Base-by-base conservation (phyloP, 1,139 yeast genomes). In the Taphrina pruni region DNA sequence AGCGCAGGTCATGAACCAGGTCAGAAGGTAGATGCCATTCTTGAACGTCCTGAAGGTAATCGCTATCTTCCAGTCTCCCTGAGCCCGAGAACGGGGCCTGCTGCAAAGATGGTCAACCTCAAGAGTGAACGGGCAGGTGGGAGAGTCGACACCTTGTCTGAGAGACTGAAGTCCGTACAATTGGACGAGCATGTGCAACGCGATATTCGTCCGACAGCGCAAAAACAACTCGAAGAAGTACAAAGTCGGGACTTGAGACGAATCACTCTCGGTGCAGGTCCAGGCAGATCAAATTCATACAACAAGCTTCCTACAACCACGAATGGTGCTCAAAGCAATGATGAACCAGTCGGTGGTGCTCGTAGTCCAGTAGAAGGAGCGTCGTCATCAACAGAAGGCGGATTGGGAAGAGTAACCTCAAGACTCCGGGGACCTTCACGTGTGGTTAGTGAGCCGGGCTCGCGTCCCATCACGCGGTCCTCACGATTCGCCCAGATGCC, bases 51-150 rank as follows among this genome's bases (percentile, higher is more conserved):
- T 5, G 71, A 70, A 32, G 57, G 55, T 2, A 71, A 64, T 9
- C 69, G 66, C 17, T 66, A 66, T n/a, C 52, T 70, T 20, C 72
- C 72, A 14, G 65, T 54, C 36, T 60, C 66, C 20, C 21, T 68
- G 56, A 64, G 67, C 38, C 67, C 67, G 45, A 36, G 45, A 14
- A 64, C 67, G 4, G 67, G 67, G 12, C 61, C 67, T 9, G 56
- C 67, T 20, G 61, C 67, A 1, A 64, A 55, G 35, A 64, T 64
- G 61, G 61, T 64, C 56, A 35, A 64, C 26, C 48, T 54, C 45
- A 56, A 45, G 12, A 48, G 46, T 11, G 61, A 46, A 21, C 48
- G 61, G 17, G 17, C 61, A 8, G 43, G 50, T n/a, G 66, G 66
- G 8, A 60, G 58, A 43, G 45, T n/a, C 26, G 61, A 46, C 21